Percentiles rank a stretch among this genome's conserved stretches.
Conservation (phyloP, 164 flowering plant genomes). For the Chimonanthus salicifolius region DNA sequence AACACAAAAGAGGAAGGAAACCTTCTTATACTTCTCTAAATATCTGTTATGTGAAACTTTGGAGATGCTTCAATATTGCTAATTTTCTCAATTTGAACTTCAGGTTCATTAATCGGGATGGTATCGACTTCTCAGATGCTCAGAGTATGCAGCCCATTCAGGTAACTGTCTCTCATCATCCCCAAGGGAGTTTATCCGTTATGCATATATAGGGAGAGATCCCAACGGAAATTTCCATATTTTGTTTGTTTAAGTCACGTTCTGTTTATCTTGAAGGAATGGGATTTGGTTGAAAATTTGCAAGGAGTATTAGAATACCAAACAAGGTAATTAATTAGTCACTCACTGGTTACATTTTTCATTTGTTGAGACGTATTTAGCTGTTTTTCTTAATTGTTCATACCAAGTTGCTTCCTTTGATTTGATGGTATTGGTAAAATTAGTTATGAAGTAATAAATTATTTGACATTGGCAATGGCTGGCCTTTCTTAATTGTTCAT, state of each 20-base stretch:
- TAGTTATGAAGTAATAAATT: no score
- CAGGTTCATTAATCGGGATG: constrained; percentile 93
- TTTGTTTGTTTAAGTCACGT: constrained; percentile 9
- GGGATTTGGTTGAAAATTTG: constrained; percentile 90
- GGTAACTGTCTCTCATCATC: constrained; percentile 36
- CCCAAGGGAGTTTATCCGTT: neutral
- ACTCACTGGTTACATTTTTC: neutral
- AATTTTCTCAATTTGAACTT: neutral
- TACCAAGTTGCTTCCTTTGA: neutral
- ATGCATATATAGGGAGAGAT: neutral
- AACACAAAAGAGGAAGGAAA: no score
- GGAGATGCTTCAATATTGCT: neutral
- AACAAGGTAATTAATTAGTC: constrained; percentile 53
- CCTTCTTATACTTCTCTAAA: no score
- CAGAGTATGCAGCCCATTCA: constrained; percentile 86
- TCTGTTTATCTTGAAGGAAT: constrained; percentile 45
- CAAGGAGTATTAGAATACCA: constrained; percentile 90
- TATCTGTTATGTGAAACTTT: no score
- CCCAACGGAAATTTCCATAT: no score
- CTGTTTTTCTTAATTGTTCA: constrained; percentile 3
- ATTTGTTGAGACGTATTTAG: constrained; percentile 6
- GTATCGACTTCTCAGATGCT: constrained; percentile 96
- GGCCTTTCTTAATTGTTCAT: constrained; percentile 5
- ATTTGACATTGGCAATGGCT: no score
- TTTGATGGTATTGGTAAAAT: neutral